Evolutionary conservation across 1,284 basidiomycete genomes (phyloP).

Genomic region (Fomitopsis pinicola): DNA sequence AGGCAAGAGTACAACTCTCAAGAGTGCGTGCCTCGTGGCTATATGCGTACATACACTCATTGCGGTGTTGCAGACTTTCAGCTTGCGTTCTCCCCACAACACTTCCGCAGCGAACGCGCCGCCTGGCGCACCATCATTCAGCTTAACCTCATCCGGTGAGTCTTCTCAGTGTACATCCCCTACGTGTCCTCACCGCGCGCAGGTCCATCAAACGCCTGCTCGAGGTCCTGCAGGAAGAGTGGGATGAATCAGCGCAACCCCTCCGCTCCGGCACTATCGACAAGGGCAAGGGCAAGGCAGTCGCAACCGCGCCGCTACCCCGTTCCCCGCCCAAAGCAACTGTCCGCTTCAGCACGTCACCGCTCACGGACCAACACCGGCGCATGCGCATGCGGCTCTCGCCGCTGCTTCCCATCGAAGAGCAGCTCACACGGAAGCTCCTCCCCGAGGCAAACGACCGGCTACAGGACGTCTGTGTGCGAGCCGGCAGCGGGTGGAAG

Average conservation of each 20-base stretch:
- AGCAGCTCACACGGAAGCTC: conserved; percentile 41
- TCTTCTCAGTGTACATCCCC: neutral
- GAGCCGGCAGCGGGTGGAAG: conserved; percentile 59
- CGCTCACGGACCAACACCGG: conserved; percentile 34
- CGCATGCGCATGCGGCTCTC: conserved; percentile 50
- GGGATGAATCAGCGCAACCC: conserved; percentile 28
- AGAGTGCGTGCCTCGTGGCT: conserved; percentile 38
- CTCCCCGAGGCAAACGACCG: conserved; percentile 27
- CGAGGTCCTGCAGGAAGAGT: conserved; percentile 45
- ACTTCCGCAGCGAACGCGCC: conserved; percentile 51
- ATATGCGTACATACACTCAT: neutral
- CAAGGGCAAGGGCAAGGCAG: conserved; percentile 16
- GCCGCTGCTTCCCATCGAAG: conserved; percentile 58
- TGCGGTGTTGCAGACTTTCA: conserved; percentile 50
- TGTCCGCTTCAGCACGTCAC: conserved; percentile 20
- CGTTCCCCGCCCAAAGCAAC: conserved; percentile 8
- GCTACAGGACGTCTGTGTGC: conserved; percentile 45
- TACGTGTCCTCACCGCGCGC: neutral
- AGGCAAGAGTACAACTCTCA: conserved; percentile 65
- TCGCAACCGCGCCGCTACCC: conserved; percentile 4
- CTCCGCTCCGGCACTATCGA: conserved; percentile 9
- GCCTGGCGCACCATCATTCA: conserved; percentile 65
- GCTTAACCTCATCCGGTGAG: conserved; percentile 61
- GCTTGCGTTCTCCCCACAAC: conserved; percentile 55
- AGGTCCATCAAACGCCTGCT: conserved; percentile 54